Evolutionary conservation across 441 rosid genomes (phyloP).

Genomic region (Euphorbia celastroides): DNA sequence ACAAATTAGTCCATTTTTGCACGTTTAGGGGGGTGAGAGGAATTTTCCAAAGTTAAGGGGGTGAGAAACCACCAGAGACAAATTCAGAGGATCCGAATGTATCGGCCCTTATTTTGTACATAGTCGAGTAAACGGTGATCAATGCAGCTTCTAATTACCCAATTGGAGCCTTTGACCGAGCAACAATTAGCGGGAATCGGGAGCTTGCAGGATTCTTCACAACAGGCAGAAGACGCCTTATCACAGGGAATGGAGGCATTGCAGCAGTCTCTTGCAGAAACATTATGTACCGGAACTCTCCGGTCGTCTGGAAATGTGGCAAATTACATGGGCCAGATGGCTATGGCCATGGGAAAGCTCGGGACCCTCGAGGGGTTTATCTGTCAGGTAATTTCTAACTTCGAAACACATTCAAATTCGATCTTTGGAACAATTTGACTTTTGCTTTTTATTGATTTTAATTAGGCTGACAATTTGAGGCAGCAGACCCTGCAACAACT

Average conservation of each 20-base stretch:
- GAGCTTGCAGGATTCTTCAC: slow-evolving; percentile 79
- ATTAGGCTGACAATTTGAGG: slow-evolving; percentile 69
- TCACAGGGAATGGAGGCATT: slow-evolving; percentile 90
- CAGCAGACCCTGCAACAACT: slow-evolving; percentile 68
- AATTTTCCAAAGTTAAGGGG: no score
- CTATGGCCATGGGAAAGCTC: slow-evolving; percentile 93
- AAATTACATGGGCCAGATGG: slow-evolving; percentile 95
- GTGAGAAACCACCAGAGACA: no score
- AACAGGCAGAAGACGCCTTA: slow-evolving; percentile 79
- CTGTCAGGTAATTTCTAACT: slow-evolving; percentile 45
- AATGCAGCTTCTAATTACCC: slow-evolving; percentile 65
- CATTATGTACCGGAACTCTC: slow-evolving; percentile 66
- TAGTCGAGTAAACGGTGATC: background rate
- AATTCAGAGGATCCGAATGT: no score
- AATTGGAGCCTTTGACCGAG: slow-evolving; percentile 83
- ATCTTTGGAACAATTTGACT: no score
- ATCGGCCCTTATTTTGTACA: no score
- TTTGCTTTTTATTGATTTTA: background rate
- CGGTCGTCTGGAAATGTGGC: slow-evolving; percentile 69
- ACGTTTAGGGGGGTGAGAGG: no score
- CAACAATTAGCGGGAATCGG: slow-evolving; percentile 53
- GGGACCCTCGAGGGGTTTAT: slow-evolving; percentile 78
- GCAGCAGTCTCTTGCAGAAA: slow-evolving; percentile 80
- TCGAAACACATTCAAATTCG: no score
- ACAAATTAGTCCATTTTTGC: no score